Percentiles rank a stretch among this genome's conserved stretches.
Evolutionary conservation across 129 eudicot species (phyloP).

Genomic region (Artemisia annua): DNA sequence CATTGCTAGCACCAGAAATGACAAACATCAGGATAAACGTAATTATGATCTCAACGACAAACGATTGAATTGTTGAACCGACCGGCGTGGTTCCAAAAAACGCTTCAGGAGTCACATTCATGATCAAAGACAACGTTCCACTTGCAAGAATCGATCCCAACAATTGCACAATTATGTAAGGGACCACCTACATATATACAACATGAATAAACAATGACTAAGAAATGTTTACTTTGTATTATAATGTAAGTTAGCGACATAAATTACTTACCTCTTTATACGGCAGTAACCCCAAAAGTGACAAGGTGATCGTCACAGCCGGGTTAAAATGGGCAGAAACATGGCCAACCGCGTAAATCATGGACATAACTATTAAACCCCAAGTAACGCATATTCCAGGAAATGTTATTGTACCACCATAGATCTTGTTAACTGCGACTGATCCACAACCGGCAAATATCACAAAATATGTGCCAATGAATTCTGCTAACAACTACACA

Average conservation of each 20-base stretch:
- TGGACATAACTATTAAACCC: constrained; percentile 60
- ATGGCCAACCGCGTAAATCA: constrained; percentile 71
- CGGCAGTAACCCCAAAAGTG: constrained; percentile 19
- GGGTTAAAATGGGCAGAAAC: constrained; percentile 65
- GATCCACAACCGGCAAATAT: constrained; percentile 69
- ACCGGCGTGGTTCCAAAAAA: constrained; percentile 68
- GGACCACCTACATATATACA: constrained; percentile 36
- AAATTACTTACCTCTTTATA: constrained; percentile 24
- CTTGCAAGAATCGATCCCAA: constrained; percentile 71
- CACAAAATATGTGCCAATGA: constrained; percentile 57
- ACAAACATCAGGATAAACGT: constrained; percentile 80
- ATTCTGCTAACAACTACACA: constrained; percentile 55
- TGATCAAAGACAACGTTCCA: constrained; percentile 39
- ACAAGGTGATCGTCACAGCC: constrained; percentile 58
- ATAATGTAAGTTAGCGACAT: not conserved
- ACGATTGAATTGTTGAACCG: constrained; percentile 57
- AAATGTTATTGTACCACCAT: constrained; percentile 60
- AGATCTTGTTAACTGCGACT: constrained; percentile 53
- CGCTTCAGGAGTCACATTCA: constrained; percentile 44
- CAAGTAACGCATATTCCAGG: constrained; percentile 59
- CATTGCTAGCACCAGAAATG: constrained; percentile 64
- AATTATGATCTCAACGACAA: constrained; percentile 62
- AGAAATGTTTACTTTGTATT: not conserved
- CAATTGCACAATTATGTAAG: constrained; percentile 55
- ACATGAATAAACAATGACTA: not conserved